Evolutionary conservation across 2,329 filamentous ascomycete species (phyloP).

Genomic region (Apiospora koreana): DNA sequence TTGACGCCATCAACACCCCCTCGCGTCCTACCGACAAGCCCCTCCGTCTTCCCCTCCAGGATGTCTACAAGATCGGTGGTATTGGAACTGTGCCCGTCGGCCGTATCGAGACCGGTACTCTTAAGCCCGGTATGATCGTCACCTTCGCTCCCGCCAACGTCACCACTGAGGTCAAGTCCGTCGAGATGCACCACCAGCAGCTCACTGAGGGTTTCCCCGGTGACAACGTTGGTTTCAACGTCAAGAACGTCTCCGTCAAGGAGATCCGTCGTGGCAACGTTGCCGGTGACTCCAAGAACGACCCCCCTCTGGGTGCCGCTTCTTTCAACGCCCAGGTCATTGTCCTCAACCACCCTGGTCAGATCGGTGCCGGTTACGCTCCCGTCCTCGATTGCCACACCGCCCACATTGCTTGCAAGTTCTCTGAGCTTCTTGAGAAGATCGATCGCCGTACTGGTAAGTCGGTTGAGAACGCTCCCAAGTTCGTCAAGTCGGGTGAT

Average conservation of each 20-base stretch:
- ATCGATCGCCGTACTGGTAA: conserved; percentile 99
- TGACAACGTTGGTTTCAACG: conserved; percentile 99
- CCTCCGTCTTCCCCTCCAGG: conserved; percentile 99
- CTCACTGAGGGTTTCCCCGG: conserved; percentile 91
- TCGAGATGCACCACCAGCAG: conserved; percentile 99
- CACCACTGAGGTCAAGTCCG: conserved; percentile 99
- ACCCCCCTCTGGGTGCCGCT: conserved; percentile 84
- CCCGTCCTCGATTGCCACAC: conserved; percentile 99
- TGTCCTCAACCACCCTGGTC: conserved; percentile 99
- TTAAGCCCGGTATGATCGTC: conserved; percentile 91
- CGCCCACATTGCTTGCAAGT: conserved; percentile 99
- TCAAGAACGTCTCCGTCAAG: conserved; percentile 99
- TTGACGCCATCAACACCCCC: conserved; percentile 92
- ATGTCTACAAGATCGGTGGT: conserved; percentile 99
- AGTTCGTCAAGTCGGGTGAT: conserved; percentile 99
- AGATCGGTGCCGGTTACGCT: conserved; percentile 98
- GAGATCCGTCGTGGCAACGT: conserved; percentile 99
- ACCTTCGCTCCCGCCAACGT: conserved; percentile 98
- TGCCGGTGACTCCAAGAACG: conserved; percentile 99
- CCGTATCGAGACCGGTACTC: conserved; percentile 99
- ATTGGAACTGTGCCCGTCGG: conserved; percentile 99
- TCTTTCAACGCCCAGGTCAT: conserved; percentile 99
- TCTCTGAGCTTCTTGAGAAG: conserved; percentile 99
- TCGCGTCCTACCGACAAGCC: conserved; percentile 97
- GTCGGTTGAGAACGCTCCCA: conserved; percentile 86